Evolutionary conservation across 805 yeast species (phyloP).

Genomic region (Metschnikowia picachoensis): DNA sequence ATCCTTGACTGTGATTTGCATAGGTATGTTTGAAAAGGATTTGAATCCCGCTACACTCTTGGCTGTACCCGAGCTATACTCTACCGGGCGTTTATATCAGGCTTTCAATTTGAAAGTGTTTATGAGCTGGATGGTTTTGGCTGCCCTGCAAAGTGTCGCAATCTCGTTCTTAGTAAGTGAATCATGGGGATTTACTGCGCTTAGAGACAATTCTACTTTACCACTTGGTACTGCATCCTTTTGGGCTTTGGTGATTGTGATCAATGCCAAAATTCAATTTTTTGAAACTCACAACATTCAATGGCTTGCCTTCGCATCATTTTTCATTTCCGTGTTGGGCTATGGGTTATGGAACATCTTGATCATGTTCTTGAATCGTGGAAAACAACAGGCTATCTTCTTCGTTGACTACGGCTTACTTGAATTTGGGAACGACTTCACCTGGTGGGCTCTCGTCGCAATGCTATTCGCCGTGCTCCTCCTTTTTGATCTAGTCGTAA

Average conservation of each 20-base stretch:
- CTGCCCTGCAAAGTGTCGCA: constrained; percentile 67
- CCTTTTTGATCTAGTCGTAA: constrained; percentile 60
- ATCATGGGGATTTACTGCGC: constrained; percentile 67
- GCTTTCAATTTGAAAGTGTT: constrained; percentile 72
- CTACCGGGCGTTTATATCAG: constrained; percentile 68
- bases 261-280: constrained; percentile 75
- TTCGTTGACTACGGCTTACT: constrained; percentile 69
- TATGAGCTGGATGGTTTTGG: constrained; percentile 72
- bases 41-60: constrained; percentile 80
- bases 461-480: constrained; percentile 56
- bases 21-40: constrained; percentile 96
- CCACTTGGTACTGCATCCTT: constrained; percentile 78
- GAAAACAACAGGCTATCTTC: constrained; percentile 53
- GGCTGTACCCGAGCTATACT: constrained; percentile 88
- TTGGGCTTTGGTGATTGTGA: constrained; percentile 65
- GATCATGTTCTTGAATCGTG: constrained; percentile 63
- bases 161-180: constrained; percentile 63
- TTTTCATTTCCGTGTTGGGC: constrained; percentile 72
- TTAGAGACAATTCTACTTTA: constrained; percentile 70
- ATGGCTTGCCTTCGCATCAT: constrained; percentile 62
- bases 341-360: constrained; percentile 82
- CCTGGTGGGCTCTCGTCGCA: constrained; percentile 82
- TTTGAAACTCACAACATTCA: constrained; percentile 77
- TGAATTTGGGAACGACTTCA: constrained; percentile 73
- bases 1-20: constrained; percentile 81